Percentiles rank a stretch among this genome's conserved stretches.
These are phyloP conservation scores for Alternaria sp. DNA, from an alignment of 2,329 filamentous ascomycete species.

Conservation along the genomic window DNA sequence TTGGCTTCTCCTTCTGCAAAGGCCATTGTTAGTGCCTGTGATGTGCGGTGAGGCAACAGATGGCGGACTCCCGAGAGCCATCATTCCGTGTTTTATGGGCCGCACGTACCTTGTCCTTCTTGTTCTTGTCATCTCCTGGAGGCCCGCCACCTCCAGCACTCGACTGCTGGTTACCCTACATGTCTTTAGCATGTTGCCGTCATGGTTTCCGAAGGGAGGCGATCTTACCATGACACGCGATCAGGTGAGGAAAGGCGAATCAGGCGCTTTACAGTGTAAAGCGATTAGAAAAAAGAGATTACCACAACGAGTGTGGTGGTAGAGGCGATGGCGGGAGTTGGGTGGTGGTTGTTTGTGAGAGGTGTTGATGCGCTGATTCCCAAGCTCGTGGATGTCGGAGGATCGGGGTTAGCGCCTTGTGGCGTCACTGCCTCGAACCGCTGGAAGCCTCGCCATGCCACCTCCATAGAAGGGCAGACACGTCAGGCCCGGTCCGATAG, in stretches of 20 bases:
- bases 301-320: slow-evolving; percentile 18
- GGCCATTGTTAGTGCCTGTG: slow-evolving; percentile 11
- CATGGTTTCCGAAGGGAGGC: slow-evolving; percentile 28
- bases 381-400: slow-evolving; percentile 30
- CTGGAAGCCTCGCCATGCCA: slow-evolving; percentile 34
- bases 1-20: slow-evolving; percentile 91
- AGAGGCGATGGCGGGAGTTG: slow-evolving; percentile 28
- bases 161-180: slow-evolving; percentile 83
- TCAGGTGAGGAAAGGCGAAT: slow-evolving; percentile 19
- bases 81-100: neutral
- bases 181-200: slow-evolving; percentile 49
- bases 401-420: slow-evolving; percentile 24
- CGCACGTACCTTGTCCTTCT: slow-evolving; percentile 74
- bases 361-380: slow-evolving; percentile 39
- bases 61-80: slow-evolving; percentile 6
- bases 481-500: slow-evolving; percentile 37
- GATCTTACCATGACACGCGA: slow-evolving; percentile 46
- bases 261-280: neutral
- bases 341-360: slow-evolving; percentile 45
- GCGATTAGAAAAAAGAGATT: neutral
- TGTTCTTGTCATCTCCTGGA: slow-evolving; percentile 80
- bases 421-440: slow-evolving; percentile 37
- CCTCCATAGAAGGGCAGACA: slow-evolving; percentile 45
- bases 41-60: slow-evolving; percentile 14
- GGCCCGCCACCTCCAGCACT: slow-evolving; percentile 77